These are phyloP conservation scores for Neospora caninum DNA, from an alignment of 169 alveolate species.

Conservation along the genomic window DNA sequence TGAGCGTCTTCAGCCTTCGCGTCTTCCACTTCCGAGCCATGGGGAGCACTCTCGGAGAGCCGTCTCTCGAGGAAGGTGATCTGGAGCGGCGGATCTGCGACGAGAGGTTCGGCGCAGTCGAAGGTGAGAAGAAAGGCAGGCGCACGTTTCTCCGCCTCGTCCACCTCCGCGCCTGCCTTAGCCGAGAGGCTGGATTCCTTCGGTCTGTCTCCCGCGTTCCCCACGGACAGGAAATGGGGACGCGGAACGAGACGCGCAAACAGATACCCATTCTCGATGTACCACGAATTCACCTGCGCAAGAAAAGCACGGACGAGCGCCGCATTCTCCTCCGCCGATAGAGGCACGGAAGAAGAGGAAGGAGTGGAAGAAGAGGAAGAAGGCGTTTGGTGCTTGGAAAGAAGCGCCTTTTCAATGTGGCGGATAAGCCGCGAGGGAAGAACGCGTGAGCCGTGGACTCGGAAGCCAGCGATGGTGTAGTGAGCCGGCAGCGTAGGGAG, in stretches of 20 bases:
- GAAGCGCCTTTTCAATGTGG: background rate
- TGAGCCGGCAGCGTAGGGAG: background rate
- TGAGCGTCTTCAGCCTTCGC: background rate
- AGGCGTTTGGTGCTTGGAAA: background rate
- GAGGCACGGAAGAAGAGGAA: background rate
- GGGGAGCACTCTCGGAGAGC: background rate
- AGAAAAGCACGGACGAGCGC: background rate
- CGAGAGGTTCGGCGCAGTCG: slow-evolving; percentile 3
- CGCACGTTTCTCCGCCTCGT: background rate
- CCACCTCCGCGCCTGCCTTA: background rate
- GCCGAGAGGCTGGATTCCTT: background rate
- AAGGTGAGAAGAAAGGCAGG: background rate
- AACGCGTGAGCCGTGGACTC: slow-evolving; percentile 5
- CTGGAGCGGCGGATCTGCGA: slow-evolving; percentile 16
- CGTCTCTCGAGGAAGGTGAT: background rate
- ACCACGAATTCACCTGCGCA: background rate
- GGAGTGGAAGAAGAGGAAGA: background rate
- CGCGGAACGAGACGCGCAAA: background rate
- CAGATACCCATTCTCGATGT: background rate
- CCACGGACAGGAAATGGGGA: background rate
- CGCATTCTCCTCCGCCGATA: background rate
- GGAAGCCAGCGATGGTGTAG: slow-evolving; percentile 14
- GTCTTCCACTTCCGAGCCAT: background rate
- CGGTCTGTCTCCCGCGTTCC: too few relatives aligned
- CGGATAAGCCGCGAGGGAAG: background rate